Conservation (phyloP, 768 basidiomycete genomes). For the Tephrocybe sp. region DNA sequence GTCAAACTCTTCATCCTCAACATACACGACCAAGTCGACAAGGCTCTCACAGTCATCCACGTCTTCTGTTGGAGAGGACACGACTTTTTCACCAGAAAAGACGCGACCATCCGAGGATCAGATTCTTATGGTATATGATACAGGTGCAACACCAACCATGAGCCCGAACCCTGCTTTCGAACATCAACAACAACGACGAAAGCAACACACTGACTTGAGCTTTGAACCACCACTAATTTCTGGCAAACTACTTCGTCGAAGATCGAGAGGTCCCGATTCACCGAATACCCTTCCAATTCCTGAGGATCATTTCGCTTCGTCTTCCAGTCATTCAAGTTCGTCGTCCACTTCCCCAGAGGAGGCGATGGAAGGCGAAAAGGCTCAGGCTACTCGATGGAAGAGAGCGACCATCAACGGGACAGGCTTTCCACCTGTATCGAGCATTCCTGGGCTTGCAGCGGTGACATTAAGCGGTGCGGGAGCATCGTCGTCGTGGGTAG, state of each 20-base stretch:
- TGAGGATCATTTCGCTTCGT: conserved; percentile 2
- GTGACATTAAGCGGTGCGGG: conserved; percentile 21
- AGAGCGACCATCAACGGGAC: conserved; percentile 15
- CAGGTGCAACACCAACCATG: conserved; percentile 48
- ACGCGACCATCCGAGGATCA: conserved; percentile 24
- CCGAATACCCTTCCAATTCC: neutral
- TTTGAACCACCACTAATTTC: conserved; percentile 1
- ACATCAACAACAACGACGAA: conserved; percentile 24
- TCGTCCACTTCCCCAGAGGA: conserved; percentile 8
- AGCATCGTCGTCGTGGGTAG: conserved; percentile 46
- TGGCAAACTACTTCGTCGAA: conserved; percentile 21
- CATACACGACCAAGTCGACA: conserved; percentile 26
- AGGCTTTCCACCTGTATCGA: conserved; percentile 30
- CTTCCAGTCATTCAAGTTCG: conserved; percentile 8
- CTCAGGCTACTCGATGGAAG: conserved; percentile 7
- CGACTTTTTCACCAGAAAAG: conserved; percentile 9
- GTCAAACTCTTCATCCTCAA: conserved; percentile 13
- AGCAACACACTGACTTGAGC: conserved; percentile 9
- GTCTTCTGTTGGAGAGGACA: conserved; percentile 42
- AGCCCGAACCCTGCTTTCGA: conserved; percentile 47
- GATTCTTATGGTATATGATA: conserved; percentile 44
- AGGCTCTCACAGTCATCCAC: conserved; percentile 45
- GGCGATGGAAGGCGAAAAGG: conserved; percentile 3
- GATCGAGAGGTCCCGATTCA: conserved; percentile 20
- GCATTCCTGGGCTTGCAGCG: conserved; percentile 39